phyloP scores from a whole-genome alignment of 164 flowering plant species.

The Echeveria elegans region DNA sequence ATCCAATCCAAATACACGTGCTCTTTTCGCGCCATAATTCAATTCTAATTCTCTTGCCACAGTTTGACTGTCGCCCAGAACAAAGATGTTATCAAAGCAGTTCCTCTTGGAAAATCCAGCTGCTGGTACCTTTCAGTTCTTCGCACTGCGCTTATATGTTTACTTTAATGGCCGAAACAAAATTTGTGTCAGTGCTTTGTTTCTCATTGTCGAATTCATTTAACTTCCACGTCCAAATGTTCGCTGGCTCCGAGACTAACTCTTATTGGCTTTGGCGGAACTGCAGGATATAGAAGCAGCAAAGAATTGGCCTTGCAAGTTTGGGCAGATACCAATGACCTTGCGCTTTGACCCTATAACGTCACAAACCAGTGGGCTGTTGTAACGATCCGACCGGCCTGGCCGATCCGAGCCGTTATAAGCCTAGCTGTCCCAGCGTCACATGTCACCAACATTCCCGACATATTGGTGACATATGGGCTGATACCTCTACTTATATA shows the following conservation, averaged over 20 bases:
- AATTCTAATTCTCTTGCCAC: conserved; percentile 12
- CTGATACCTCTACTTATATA: no score
- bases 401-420: no score
- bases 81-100: conserved; percentile 69
- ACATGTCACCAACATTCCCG: no score
- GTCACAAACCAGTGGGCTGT: conserved; percentile 89
- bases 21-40: not conserved
- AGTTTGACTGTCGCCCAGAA: conserved; percentile 88
- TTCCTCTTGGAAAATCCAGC: conserved; percentile 53
- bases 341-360: conserved; percentile 83
- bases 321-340: conserved; percentile 55
- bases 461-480: no score
- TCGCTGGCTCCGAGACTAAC: not conserved
- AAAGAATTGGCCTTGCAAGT: conserved; percentile 68
- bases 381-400: no score
- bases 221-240: not conserved
- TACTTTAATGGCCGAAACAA: no score
- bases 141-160: no score
- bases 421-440: no score
- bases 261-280: conserved; percentile 29
- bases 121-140: conserved; percentile 66
- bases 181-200: conserved; percentile 4
- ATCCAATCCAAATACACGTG: no score
- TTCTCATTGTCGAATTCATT: not conserved
- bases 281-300: conserved; percentile 60